A percentile compares a stretch with the other conserved stretches of the same genome.
phyloP scores from a whole-genome alignment of 331 rosid species.

The Malus hybrid region DNA sequence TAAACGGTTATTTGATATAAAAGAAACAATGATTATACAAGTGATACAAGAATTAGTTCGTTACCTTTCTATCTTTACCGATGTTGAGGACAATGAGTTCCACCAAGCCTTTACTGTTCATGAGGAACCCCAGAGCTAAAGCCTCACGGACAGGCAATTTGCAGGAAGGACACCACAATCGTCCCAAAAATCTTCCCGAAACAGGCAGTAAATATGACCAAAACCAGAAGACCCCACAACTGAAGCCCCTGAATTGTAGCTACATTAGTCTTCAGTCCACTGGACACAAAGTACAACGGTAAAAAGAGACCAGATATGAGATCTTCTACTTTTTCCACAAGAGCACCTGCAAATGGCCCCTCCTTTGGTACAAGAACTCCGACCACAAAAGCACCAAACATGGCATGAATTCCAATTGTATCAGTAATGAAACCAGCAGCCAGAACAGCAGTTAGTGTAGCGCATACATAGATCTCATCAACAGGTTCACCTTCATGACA shows the following conservation, averaged over 20 bases:
- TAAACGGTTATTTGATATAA: background rate
- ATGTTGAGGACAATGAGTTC: slow-evolving; percentile 69
- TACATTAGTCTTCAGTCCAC: slow-evolving; percentile 63
- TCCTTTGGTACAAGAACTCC: slow-evolving; percentile 59
- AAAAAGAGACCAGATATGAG: slow-evolving; percentile 55
- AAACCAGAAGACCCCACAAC: slow-evolving; percentile 59
- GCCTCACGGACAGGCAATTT: slow-evolving; percentile 42
- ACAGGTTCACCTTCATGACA: slow-evolving; percentile 51
- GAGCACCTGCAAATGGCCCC: slow-evolving; percentile 45
- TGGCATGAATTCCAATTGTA: slow-evolving; percentile 56
- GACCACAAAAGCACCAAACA: slow-evolving; percentile 63
- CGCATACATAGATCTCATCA: slow-evolving; percentile 35
- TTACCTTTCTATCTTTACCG: slow-evolving; percentile 69
- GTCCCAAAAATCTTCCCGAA: slow-evolving; percentile 59
- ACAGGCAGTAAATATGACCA: slow-evolving; percentile 54
- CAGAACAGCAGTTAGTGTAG: slow-evolving; percentile 33
- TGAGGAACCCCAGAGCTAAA: slow-evolving; percentile 51
- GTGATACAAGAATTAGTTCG: background rate
- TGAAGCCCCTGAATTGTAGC: slow-evolving; percentile 41
- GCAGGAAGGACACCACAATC: slow-evolving; percentile 29
- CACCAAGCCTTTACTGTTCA: slow-evolving; percentile 71
- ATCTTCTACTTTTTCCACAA: slow-evolving; percentile 72
- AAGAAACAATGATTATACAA: background rate
- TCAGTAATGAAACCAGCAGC: slow-evolving; percentile 60
- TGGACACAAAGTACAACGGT: slow-evolving; percentile 62